Conservation (phyloP, 768 basidiomycete species). For the Coprinopsis cinerea region DNA sequence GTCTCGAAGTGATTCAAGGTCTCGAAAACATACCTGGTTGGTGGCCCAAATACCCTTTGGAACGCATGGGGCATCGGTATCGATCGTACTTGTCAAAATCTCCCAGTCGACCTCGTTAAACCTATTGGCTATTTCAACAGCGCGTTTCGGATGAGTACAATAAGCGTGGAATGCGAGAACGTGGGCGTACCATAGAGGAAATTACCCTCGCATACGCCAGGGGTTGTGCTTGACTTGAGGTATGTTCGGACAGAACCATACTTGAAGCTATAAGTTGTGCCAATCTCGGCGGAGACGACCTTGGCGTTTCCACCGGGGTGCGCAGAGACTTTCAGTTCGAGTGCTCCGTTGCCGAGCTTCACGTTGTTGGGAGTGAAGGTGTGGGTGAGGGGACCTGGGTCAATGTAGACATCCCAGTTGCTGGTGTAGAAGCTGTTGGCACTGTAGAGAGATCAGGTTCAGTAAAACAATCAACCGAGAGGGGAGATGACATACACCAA, state of each 20-base stretch:
- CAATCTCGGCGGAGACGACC: constrained; percentile 25
- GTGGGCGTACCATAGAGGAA: constrained; percentile 30
- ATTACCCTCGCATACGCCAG: constrained; percentile 30
- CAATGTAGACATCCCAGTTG: constrained; percentile 15
- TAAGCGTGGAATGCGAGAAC: too few species aligned
- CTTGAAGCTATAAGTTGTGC: constrained; percentile 22
- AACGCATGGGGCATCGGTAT: constrained; percentile 20
- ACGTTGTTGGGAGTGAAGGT: constrained; percentile 25
- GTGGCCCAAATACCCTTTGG: constrained; percentile 33
- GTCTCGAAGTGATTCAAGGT: background rate
- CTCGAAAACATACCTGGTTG: constrained; percentile 21
- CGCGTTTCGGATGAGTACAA: too few species aligned
- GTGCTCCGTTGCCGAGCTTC: constrained; percentile 24
- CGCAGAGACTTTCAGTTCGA: constrained; percentile 28
- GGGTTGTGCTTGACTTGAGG: constrained; percentile 27
- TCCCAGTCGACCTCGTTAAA: constrained; percentile 30
- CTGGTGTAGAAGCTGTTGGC: constrained; percentile 24
- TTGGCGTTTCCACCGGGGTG: constrained; percentile 25
- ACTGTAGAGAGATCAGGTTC: too few species aligned
- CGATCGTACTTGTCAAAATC: constrained; percentile 29
- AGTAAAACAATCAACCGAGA: background rate
- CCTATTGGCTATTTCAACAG: constrained; percentile 19
- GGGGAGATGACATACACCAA: constrained; percentile 17
- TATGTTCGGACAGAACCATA: constrained; percentile 31
- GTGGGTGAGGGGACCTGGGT: constrained; percentile 18